Base-by-base conservation (phyloP, 345 rosid genomes). In the Populus alba region DNA sequence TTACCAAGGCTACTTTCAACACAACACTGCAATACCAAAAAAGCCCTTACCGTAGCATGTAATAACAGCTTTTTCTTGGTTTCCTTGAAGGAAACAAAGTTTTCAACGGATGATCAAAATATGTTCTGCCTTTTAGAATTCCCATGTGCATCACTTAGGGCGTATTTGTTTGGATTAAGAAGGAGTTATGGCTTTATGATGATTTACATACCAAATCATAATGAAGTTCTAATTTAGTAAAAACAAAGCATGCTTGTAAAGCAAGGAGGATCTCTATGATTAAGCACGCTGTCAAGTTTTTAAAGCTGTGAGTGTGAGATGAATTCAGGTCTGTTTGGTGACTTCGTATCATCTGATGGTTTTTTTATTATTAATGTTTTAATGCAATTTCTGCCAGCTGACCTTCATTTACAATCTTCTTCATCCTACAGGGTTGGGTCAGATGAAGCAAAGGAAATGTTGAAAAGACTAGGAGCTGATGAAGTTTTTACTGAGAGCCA, bases 401-500 rank as follows among this genome's bases (percentile, higher is more conserved):
- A 49, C 68, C 33, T 22, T 73, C 45, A 33, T 43, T 53, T 76
- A 25, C 57, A n/a, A 9, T 25, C 18, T 83, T 80, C 39, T 80
- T 61, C 81, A 81, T 79, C 76, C 66, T 74, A 66, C 79, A 91
- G 94, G 89, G 75, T 87, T 66, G 91, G 93, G 25, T 90, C 91
- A 16, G 89, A 96, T 77, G 95, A 91, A 88, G 94, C 87, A 43
- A 89, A 80, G 76, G 91, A 91, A 70, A 79, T 75, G 25, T 83
- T 94, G 73, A 91, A 86, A 76, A 85, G 82, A 78, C 85, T 96
- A 29, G 99, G 94, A 74, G 99, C 94, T 23, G 90, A 90, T 75
- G 88, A 90, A 87, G 99, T 93, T 55, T 90, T 91, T 73, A 83
- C 88, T 2, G 94, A 93, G 85, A 89, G 89, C 83, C 90, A 95